Base-by-base conservation (phyloP, 331 rosid genomes). In the Malus hybrid region DNA sequence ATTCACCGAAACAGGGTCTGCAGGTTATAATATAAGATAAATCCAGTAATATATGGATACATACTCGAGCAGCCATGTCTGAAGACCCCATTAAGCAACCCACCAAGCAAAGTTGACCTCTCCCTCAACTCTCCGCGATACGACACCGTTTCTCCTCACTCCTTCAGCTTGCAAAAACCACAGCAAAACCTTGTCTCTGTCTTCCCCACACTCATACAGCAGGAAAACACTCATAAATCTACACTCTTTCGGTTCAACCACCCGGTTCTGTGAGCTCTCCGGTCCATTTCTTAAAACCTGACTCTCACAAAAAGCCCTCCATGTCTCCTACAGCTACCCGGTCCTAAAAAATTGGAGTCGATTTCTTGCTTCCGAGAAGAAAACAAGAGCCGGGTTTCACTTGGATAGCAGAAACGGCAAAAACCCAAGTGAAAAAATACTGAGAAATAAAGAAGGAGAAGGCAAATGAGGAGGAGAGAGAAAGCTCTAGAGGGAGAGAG, bases 21-120 rank as follows among this genome's bases (percentile, higher is more conserved):
- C 66, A 12, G 6, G 66, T 13, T 5, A 5, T 61, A 24, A 4
- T 60, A 22, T 24, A 12, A 24, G 11, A 60, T 22, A 14, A 7
- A 9, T 11, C 0, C 44, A 29, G 28, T 24, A 13, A 61, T 7
- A 6, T 13, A 7, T 0, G 20, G 3, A 48, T 13, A 39, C 87
- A 76, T 83, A 89, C 94, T 62, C 82, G 85, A 82, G 82, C 74
- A 32, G 77, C 67, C 90, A 85, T 85, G 63, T 84, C 78, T 66
- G 77, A 69, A 77, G 75, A 85, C 22, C 75, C 80, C 81, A 29
- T 48, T 76, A 56, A 76, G 15, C 46, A 24, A 70, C 32, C 71
- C 68, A 65, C 67, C 42, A 65, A 3, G 32, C 62, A 44, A 80
- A 62, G 52, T 10, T 56, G 42, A 46, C 61, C 42, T 69, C 61